Evolutionary conservation across 2,329 filamentous ascomycete genomes (phyloP), one percentile per base, ranked within the genome.

Genomic region (Fusarium tricinctum): DNA sequence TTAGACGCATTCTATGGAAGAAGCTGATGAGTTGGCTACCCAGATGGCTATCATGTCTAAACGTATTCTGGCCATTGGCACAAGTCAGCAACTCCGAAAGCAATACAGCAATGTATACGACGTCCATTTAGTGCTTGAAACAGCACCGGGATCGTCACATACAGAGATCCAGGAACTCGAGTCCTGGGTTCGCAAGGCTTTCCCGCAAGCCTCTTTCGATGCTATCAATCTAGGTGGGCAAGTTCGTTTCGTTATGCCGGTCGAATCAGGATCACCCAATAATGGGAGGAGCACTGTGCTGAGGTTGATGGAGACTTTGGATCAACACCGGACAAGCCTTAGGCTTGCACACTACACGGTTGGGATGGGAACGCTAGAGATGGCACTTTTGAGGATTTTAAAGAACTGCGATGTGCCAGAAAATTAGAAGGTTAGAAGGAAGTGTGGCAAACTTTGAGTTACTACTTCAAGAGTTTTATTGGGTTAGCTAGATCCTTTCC

Each of bases 1-100:
- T 22, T n/a, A 71, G 0, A 97, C 93, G 0, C 93, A 97, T 77
- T 91, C 88, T 44, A 97, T 97, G 93, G 93, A 97, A 77, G 93
- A 97, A 79, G 93, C 93, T 0, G 92, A 96, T 73, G 92, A 92
- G 2, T 84, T 97, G 1, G 93, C 93, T 0, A 89, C 88, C 40
- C 85, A 92, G 2, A 91, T 92, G 8, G 73, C 66, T 45, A 71
- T 76, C 46, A 64, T 76, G n/a, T 69, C 74, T 12, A 55, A 62
- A 3, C 58, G 71, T 1, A 52, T 92, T 83, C 80, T 92, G 14
- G 89, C 88, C 0, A 78, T 91, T 1, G 89, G 89, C 2, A 89
- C 87, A 0, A 87, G 84, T 2, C 81, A 87, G 23, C 80, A 84
- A 46, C 80, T 91, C 4, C 81, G 89, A 15, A 80, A 83, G 50